These are phyloP conservation scores for Avena sativa DNA, from an alignment of 176 grass and related monocot genomes.

Conservation along the genomic window DNA sequence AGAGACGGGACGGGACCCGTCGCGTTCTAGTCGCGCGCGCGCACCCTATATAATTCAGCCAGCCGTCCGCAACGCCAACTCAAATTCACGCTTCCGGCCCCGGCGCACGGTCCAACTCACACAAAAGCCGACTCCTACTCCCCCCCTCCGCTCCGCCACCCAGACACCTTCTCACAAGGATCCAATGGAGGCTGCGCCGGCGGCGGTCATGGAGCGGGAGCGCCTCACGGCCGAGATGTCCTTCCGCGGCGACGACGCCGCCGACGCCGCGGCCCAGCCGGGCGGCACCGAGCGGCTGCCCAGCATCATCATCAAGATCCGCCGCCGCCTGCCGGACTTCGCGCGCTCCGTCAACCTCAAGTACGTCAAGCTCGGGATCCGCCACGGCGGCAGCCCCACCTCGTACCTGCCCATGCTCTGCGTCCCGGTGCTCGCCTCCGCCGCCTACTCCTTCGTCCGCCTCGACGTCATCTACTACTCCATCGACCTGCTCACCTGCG, in stretches of 20 bases:
- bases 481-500: constrained; percentile 69
- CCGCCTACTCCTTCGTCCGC: constrained; percentile 50
- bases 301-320: constrained; percentile 80
- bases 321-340: constrained; percentile 72
- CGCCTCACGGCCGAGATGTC: constrained; percentile 76
- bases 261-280: background rate
- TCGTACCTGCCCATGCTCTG: constrained; percentile 49
- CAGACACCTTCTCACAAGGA: no score
- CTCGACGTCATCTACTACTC: constrained; percentile 66
- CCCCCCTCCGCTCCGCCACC: no score
- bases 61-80: constrained; percentile 12
- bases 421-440: constrained; percentile 54
- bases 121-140: constrained; percentile 25
- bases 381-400: constrained; percentile 57
- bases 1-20: background rate
- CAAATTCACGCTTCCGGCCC: constrained; percentile 43
- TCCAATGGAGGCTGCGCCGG: constrained; percentile 44
- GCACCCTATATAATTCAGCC: constrained; percentile 42
- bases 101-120: constrained; percentile 36
- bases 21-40: background rate
- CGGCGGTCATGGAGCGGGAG: constrained; percentile 67
- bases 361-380: constrained; percentile 73
- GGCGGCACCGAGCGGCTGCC: constrained; percentile 17
- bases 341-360: constrained; percentile 76
- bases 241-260: constrained; percentile 38